Percentiles rank a stretch among this genome's conserved stretches.
Conservation (phyloP, 2,329 filamentous ascomycete genomes). For the Botrytis paeoniae region DNA sequence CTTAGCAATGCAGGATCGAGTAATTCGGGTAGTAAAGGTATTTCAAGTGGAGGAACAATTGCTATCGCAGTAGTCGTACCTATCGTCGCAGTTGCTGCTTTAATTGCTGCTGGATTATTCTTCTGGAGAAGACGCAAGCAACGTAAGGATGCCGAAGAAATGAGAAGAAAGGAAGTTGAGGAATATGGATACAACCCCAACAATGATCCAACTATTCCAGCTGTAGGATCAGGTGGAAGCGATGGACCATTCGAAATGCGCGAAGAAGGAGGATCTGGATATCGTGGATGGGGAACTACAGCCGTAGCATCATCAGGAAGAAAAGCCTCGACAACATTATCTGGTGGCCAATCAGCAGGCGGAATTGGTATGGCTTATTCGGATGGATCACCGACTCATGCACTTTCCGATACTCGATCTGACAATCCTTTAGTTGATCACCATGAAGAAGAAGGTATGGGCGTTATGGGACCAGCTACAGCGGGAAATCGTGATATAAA, state of each 20-base stretch:
- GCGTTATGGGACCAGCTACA: slow-evolving; percentile 72
- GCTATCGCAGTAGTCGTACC: slow-evolving; percentile 93
- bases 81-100: slow-evolving; percentile 78
- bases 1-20: slow-evolving; percentile 13
- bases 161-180: slow-evolving; percentile 91
- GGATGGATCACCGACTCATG: slow-evolving; percentile 68
- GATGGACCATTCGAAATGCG: slow-evolving; percentile 69
- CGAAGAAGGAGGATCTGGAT: slow-evolving; percentile 74
- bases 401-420: slow-evolving; percentile 63
- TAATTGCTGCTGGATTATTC: slow-evolving; percentile 74
- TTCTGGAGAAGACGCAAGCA: slow-evolving; percentile 89
- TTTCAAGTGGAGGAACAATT: slow-evolving; percentile 63
- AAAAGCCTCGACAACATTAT: slow-evolving; percentile 87
- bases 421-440: slow-evolving; percentile 61
- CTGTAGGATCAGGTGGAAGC: slow-evolving; percentile 43
- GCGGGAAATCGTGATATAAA: slow-evolving; percentile 72
- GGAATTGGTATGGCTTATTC: slow-evolving; percentile 66
- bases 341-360: slow-evolving; percentile 57
- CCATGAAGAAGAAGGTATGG: slow-evolving; percentile 72
- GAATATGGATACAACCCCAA: slow-evolving; percentile 99
- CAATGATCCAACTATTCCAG: slow-evolving; percentile 76
- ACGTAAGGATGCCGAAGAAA: slow-evolving; percentile 79
- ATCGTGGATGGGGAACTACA: slow-evolving; percentile 92
- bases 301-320: slow-evolving; percentile 65
- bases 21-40: neutral